These are phyloP conservation scores for Lasiodiplodia sp. DNA, from an alignment of 2,329 filamentous ascomycete species.

Conservation along the genomic window DNA sequence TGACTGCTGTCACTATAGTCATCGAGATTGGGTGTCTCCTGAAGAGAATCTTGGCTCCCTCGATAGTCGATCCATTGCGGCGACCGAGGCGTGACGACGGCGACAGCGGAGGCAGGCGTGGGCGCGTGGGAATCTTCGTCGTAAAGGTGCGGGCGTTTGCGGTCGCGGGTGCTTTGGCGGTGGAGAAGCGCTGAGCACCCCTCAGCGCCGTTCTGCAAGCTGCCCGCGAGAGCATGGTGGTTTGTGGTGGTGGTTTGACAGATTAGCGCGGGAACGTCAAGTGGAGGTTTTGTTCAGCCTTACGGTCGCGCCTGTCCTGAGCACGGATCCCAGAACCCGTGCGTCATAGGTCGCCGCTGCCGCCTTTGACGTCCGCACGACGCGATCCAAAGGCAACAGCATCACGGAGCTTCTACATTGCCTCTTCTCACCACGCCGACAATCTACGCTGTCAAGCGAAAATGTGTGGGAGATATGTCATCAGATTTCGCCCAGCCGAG, in stretches of 20 bases:
- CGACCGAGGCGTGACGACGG: conserved; percentile 38
- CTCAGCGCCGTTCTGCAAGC: conserved; percentile 39
- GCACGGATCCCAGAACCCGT: conserved; percentile 20
- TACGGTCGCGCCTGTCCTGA: conserved; percentile 23
- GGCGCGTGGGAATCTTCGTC: conserved; percentile 35
- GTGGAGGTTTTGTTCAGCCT: conserved; percentile 30
- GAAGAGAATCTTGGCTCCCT: conserved; percentile 44
- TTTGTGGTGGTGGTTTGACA: conserved; percentile 30
- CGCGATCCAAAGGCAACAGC: conserved; percentile 10
- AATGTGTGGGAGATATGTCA: conserved; percentile 74
- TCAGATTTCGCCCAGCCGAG: conserved; percentile 74
- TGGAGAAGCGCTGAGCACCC: conserved; percentile 34
- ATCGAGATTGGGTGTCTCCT: conserved; percentile 50
- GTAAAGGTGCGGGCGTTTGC: conserved; percentile 33
- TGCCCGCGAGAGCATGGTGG: conserved; percentile 48
- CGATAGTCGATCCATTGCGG: conserved; percentile 40
- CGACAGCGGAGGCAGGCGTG: conserved; percentile 36
- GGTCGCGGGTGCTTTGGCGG: conserved; percentile 38
- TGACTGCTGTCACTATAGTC: conserved; percentile 44
- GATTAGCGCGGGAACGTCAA: not conserved
- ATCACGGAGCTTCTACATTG: not conserved
- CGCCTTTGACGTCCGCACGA: conserved; percentile 18
- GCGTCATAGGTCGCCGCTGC: conserved; percentile 20
- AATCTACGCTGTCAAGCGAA: not conserved
- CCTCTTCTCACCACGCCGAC: not conserved